Evolutionary conservation across 2,329 filamentous ascomycete species (phyloP).

Genomic region (Cladosporium sp.): DNA sequence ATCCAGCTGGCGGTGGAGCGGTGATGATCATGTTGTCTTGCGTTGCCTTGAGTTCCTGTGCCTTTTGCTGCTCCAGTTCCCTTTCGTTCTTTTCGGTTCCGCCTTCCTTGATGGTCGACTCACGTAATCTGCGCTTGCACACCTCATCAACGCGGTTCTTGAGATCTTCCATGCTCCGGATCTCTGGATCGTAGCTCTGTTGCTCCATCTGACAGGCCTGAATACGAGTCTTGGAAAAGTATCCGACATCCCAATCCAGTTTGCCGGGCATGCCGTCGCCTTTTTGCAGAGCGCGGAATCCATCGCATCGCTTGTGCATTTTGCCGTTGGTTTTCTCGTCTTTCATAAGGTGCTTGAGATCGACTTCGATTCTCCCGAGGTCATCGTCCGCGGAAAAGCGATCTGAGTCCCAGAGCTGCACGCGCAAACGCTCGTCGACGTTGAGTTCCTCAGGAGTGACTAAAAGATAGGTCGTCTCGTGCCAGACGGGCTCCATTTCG

Average conservation of each 20-base stretch:
- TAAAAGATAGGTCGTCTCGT: conserved; percentile 65
- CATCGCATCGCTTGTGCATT: conserved; percentile 60
- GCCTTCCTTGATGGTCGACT: conserved; percentile 56
- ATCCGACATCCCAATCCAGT: conserved; percentile 65
- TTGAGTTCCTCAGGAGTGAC: conserved; percentile 68
- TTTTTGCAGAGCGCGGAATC: conserved; percentile 60
- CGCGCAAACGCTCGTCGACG: conserved; percentile 61
- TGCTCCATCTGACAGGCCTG: conserved; percentile 56
- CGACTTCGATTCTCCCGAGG: conserved; percentile 66
- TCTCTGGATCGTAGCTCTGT: conserved; percentile 55
- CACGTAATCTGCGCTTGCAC: conserved; percentile 60
- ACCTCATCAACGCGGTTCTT: conserved; percentile 51
- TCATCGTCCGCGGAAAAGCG: conserved; percentile 69
- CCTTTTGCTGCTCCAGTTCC: conserved; percentile 64
- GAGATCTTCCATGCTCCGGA: conserved; percentile 55
- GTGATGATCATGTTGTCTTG: conserved; percentile 62
- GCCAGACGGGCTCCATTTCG: conserved; percentile 65
- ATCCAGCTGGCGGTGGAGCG: conserved; percentile 58
- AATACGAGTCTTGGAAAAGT: conserved; percentile 63
- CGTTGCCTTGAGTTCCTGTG: conserved; percentile 56
- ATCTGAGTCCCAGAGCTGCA: conserved; percentile 74
- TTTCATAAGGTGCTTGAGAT: conserved; percentile 61
- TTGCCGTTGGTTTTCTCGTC: conserved; percentile 54
- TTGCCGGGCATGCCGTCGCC: conserved; percentile 66
- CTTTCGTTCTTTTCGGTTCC: conserved; percentile 26